These are phyloP conservation scores for Collybia sp. DNA, from an alignment of 768 basidiomycete species.

Conservation along the genomic window DNA sequence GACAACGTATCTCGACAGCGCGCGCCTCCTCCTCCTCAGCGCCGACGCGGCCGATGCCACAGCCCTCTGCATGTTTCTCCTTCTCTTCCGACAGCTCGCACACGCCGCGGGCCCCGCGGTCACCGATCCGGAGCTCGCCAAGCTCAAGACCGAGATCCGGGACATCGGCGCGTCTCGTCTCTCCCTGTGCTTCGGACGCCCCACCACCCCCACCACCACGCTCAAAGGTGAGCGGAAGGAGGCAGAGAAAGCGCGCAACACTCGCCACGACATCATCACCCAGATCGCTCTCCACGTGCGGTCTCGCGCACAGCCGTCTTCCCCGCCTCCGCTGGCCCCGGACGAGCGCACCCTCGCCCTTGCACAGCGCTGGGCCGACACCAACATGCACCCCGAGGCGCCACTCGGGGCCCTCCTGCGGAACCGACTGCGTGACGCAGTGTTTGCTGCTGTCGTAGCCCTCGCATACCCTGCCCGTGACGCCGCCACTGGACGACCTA, in stretches of 20 bases:
- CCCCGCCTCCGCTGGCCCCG: slow-evolving; percentile 31
- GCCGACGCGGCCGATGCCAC: slow-evolving; percentile 73
- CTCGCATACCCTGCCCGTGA: slow-evolving; percentile 45
- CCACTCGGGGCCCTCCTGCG: slow-evolving; percentile 56
- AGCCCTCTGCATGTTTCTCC: slow-evolving; percentile 73
- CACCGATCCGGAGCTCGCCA: slow-evolving; percentile 48
- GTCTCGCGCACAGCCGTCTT: slow-evolving; percentile 10
- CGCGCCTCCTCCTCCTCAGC: slow-evolving; percentile 60
- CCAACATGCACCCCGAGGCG: slow-evolving; percentile 59
- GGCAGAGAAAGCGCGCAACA: slow-evolving; percentile 45
- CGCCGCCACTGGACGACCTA: slow-evolving; percentile 21
- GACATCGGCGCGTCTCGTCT: slow-evolving; percentile 61
- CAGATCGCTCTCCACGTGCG: slow-evolving; percentile 65
- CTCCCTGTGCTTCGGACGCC: slow-evolving; percentile 50
- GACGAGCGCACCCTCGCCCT: slow-evolving; percentile 50
- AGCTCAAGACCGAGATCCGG: slow-evolving; percentile 72
- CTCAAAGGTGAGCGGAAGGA: slow-evolving; percentile 27
- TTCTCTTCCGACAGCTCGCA: slow-evolving; percentile 72
- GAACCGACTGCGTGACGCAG: slow-evolving; percentile 56
- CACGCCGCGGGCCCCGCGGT: slow-evolving; percentile 30
- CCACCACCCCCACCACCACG: slow-evolving; percentile 10
- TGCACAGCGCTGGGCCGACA: slow-evolving; percentile 68
- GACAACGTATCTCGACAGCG: slow-evolving; percentile 75
- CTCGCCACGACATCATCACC: slow-evolving; percentile 64
- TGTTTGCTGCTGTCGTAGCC: slow-evolving; percentile 56